Evolutionary conservation across 768 basidiomycete species (phyloP), one percentile per base, ranked within the genome.

Genomic region (Termitomyces sp.): DNA sequence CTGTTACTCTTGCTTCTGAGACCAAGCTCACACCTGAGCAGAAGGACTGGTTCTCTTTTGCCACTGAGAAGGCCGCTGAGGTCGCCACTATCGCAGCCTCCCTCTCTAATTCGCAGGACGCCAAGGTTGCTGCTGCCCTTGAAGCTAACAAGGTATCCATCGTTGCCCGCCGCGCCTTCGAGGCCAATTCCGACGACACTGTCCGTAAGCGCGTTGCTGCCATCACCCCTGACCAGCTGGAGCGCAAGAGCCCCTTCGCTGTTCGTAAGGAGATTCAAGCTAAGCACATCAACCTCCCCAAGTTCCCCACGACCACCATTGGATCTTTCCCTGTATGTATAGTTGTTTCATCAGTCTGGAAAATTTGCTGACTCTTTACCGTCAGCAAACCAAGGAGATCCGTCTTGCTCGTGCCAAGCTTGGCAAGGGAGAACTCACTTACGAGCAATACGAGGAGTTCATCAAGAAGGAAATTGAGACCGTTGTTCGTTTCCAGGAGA

Each of bases 1-100:
- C 97, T 37, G 95, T 99, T 70, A 95, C 95, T 51, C 84, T 98
- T 70, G 86, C 86, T 46, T 88, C 87, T 31, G 97, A 99, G 81
- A 91, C 81, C 64, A 91, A 94, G 76, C 80, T 99, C 66, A 89
- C 91, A 35, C 69, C 78, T 19, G 83, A 96, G 71, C 90, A 94
- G 73, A 90, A 86, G 75, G 94, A 96, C 68, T 99, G 97, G 96
- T 93, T 99, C 78, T 91, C 97, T 6, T 99, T 98, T 72, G 97
- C 97, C 52, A 77, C 90, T 58, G 96, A 99, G 82, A 99, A 99
- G 80, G 91, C 89, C 31, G 75, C 75, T 44, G 97, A 99, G 74
- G 94, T 98, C 66, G 79, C 94, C 46, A 78, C 79, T 62, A 86
- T 98, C 64, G 94, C 96, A 55, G 82, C 89, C 50, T 84, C 83